Conservation (phyloP, 148 eudicot genomes). For the Nyssa sinensis region DNA sequence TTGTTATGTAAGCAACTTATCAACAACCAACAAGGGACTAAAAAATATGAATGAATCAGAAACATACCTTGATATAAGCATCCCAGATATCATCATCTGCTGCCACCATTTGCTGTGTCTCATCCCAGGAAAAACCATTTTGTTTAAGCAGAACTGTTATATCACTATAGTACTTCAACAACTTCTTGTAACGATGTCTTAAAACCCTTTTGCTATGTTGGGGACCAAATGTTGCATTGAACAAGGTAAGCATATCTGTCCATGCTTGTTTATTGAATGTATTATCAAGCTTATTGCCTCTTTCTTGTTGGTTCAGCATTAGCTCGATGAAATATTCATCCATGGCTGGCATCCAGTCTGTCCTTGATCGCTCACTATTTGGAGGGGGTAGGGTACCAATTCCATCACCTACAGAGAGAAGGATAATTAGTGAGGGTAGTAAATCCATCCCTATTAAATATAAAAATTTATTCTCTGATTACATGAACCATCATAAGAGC, state of each 20-base stretch:
- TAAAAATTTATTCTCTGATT: neutral
- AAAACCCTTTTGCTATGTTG: slow-evolving; percentile 34
- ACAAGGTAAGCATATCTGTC: slow-evolving; percentile 28
- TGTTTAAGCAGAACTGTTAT: slow-evolving; percentile 25
- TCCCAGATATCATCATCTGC: slow-evolving; percentile 36
- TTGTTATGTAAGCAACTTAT: neutral
- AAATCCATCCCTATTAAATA: neutral
- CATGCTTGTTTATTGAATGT: slow-evolving; percentile 32
- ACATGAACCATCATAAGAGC: neutral
- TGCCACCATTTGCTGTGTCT: slow-evolving; percentile 25
- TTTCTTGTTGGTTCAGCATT: slow-evolving; percentile 28
- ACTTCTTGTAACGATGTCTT: slow-evolving; percentile 37
- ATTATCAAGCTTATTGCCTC: slow-evolving; percentile 30
- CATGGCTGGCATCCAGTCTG: slow-evolving; percentile 34
- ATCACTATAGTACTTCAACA: slow-evolving; percentile 35
- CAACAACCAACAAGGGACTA: slow-evolving; percentile 1
- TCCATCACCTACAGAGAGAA: slow-evolving; percentile 18
- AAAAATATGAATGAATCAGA: neutral
- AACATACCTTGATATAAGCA: slow-evolving; percentile 34
- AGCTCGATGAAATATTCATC: slow-evolving; percentile 31
- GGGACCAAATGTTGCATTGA: slow-evolving; percentile 29
- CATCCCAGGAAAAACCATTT: slow-evolving; percentile 40
- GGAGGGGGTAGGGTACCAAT: slow-evolving; percentile 16
- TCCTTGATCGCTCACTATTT: slow-evolving; percentile 25
- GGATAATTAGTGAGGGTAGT: neutral